Percentiles rank a stretch among this genome's conserved stretches.
These are phyloP conservation scores for Blastobotrys proliferans DNA, from an alignment of 1,139 yeast genomes.

Conservation along the genomic window DNA sequence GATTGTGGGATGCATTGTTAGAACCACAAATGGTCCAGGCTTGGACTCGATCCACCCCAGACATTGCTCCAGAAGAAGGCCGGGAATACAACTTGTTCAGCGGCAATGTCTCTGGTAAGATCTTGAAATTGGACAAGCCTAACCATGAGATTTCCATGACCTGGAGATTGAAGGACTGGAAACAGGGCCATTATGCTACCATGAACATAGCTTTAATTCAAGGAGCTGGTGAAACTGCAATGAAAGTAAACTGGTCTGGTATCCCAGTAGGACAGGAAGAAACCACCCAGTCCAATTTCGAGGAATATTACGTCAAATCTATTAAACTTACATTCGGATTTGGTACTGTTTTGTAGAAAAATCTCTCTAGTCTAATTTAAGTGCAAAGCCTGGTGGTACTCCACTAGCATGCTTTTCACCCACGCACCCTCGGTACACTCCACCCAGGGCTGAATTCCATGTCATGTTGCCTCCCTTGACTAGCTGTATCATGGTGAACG, in stretches of 20 bases:
- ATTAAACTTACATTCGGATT: slow-evolving; percentile 91
- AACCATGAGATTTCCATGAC: slow-evolving; percentile 55
- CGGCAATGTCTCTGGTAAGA: slow-evolving; percentile 78
- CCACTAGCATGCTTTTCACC: slow-evolving; percentile 71
- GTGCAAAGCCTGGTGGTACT: slow-evolving; percentile 75
- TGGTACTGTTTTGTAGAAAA: slow-evolving; percentile 40
- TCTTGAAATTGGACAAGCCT: slow-evolving; percentile 55
- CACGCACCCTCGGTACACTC: slow-evolving; percentile 58
- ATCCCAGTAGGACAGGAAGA: slow-evolving; percentile 98
- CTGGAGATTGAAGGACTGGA: slow-evolving; percentile 93
- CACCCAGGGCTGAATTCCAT: slow-evolving; percentile 73
- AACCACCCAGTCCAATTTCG: slow-evolving; percentile 76
- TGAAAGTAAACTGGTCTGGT: slow-evolving; percentile 80
- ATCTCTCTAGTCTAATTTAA: not conserved
- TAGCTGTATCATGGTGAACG: slow-evolving; percentile 64
- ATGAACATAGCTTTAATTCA: slow-evolving; percentile 64
- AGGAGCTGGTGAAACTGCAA: slow-evolving; percentile 75
- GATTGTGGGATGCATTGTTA: slow-evolving; percentile 68
- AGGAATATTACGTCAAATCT: slow-evolving; percentile 80
- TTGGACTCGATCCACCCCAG: slow-evolving; percentile 82
- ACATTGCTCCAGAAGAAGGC: slow-evolving; percentile 58
- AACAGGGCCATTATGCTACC: slow-evolving; percentile 69
- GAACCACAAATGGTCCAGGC: slow-evolving; percentile 77
- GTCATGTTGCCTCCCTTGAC: slow-evolving; percentile 62
- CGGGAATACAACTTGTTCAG: slow-evolving; percentile 71